A percentile compares a stretch with the other conserved stretches of the same genome.
These are phyloP conservation scores for Macrophomina pseudophaseolina DNA, from an alignment of 2,329 filamentous ascomycete genomes.

Conservation along the genomic window DNA sequence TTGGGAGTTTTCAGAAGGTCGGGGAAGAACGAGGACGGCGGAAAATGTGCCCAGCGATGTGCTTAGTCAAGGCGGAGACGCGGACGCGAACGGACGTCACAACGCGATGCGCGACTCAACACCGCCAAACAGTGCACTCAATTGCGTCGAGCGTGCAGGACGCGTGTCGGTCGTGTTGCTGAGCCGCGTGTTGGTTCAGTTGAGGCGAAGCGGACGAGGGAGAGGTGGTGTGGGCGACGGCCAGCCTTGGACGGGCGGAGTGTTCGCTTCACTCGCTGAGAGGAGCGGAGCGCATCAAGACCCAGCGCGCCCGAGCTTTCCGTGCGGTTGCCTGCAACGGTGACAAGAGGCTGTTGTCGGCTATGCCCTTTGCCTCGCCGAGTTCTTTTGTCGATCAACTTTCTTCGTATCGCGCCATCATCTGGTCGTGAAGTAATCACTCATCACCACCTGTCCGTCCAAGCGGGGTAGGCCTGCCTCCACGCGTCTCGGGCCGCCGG, in stretches of 20 bases:
- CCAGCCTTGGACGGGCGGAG: conserved; percentile 15
- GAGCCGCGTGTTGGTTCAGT: conserved; percentile 42
- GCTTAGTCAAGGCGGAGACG: conserved; percentile 23
- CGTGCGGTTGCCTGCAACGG: conserved; percentile 14
- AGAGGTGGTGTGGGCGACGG: conserved; percentile 56
- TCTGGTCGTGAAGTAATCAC: not conserved
- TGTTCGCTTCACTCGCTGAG: conserved; percentile 17
- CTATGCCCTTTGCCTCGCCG: conserved; percentile 10
- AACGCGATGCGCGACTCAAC: conserved; percentile 23
- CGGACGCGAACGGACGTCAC: conserved; percentile 22
- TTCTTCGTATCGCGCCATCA: conserved; percentile 13
- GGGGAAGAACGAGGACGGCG: conserved; percentile 24
- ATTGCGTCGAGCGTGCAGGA: conserved; percentile 18
- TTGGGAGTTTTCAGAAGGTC: conserved; percentile 27
- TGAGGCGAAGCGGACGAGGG: conserved; percentile 80
- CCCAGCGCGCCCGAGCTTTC: conserved; percentile 16
- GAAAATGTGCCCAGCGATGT: conserved; percentile 25
- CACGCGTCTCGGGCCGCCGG: not conserved
- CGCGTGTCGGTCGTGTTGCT: conserved; percentile 6
- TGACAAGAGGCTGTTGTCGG: not conserved
- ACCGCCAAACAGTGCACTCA: conserved; percentile 12
- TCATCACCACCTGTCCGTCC: conserved; percentile 9
- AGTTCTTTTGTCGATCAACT: conserved; percentile 15
- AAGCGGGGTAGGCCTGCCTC: conserved; percentile 18
- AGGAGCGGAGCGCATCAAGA: conserved; percentile 10